Evolutionary conservation across 2,329 filamentous ascomycete genomes (phyloP), one percentile per base, ranked within the genome.

Genomic region (Calonectria hawksworthii): DNA sequence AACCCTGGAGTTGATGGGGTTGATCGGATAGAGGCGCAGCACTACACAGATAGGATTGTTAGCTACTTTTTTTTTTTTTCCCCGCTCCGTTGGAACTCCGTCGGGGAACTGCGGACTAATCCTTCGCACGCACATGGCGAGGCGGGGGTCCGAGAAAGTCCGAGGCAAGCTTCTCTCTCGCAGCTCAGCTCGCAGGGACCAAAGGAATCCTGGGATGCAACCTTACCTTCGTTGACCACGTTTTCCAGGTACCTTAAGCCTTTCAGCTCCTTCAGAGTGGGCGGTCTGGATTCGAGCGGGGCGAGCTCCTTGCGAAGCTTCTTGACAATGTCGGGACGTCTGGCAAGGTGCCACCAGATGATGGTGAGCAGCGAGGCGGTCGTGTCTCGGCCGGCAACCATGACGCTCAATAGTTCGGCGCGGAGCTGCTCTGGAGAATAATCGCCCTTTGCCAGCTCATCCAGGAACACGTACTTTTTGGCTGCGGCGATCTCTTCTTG

Each of bases 1-100:
- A 36, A 83, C 78, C 30, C 90, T 88, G 6, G 82, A 82, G 79
- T 90, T 91, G 34, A 84, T 76, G 1, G 89, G 88, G 9, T 90
- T 87, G 8, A 86, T 83, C 2, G 89, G 87, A 76, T 89, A 84
- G 2, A 89, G 80, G 21, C 89, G 87, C 10, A 90, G 84, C 21
- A 86, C 85, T 81, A 76, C 18, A 14, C 14, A 18, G 16, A 38
- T 21, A 21, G 34, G 11, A 47, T 69, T 26, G 59, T 26, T 34
- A 38, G 32, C 21, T 11, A n/a, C n/a, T n/a, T 11, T 8, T n/a
- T n/a, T n/a, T n/a, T n/a, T n/a, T n/a, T n/a, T n/a, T n/a, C n/a
- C n/a, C 14, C 21, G 41, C 41, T n/a, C 41, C 16, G 16, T 18
- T 44, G 3, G 21, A 44, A 44, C 8, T 21, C 6, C 21, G 18